Evolutionary conservation across 2,329 filamentous ascomycete genomes (phyloP).

Genomic region (Didymella pomorum): DNA sequence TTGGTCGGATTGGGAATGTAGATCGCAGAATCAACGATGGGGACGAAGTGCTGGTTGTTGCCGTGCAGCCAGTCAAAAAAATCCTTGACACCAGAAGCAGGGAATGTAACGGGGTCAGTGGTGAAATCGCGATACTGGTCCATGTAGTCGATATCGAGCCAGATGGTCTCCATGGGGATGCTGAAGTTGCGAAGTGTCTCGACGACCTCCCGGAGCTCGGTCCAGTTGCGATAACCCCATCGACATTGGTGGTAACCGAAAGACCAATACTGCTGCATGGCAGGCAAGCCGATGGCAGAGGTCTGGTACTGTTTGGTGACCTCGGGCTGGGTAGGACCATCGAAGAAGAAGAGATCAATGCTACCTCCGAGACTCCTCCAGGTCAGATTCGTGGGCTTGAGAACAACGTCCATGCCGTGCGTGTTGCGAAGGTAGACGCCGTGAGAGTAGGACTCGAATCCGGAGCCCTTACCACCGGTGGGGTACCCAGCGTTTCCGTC

Average conservation of each 20-base stretch:
- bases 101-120: slow-evolving; percentile 62
- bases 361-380: slow-evolving; percentile 79
- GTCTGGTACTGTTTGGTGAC: slow-evolving; percentile 75
- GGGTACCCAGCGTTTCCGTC: slow-evolving; percentile 9
- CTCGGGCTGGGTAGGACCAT: slow-evolving; percentile 72
- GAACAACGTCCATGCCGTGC: slow-evolving; percentile 76
- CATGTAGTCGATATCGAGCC: slow-evolving; percentile 57
- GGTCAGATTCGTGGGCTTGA: slow-evolving; percentile 70
- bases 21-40: slow-evolving; percentile 70
- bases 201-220: slow-evolving; percentile 66
- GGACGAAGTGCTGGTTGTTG: slow-evolving; percentile 65
- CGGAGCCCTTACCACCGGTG: slow-evolving; percentile 44
- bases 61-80: slow-evolving; percentile 64
- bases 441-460: slow-evolving; percentile 74
- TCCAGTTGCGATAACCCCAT: slow-evolving; percentile 82
- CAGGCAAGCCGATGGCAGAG: slow-evolving; percentile 72
- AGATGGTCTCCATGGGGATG: slow-evolving; percentile 62
- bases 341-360: slow-evolving; percentile 81
- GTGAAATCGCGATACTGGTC: slow-evolving; percentile 64
- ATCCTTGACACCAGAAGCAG: slow-evolving; percentile 57
- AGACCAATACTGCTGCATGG: slow-evolving; percentile 80
- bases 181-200: slow-evolving; percentile 62
- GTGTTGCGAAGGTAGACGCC: slow-evolving; percentile 80
- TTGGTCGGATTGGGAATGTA: slow-evolving; percentile 78
- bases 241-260: slow-evolving; percentile 85